Evolutionary conservation across 768 basidiomycete species (phyloP).

Genomic region (Agaricus blazei): DNA sequence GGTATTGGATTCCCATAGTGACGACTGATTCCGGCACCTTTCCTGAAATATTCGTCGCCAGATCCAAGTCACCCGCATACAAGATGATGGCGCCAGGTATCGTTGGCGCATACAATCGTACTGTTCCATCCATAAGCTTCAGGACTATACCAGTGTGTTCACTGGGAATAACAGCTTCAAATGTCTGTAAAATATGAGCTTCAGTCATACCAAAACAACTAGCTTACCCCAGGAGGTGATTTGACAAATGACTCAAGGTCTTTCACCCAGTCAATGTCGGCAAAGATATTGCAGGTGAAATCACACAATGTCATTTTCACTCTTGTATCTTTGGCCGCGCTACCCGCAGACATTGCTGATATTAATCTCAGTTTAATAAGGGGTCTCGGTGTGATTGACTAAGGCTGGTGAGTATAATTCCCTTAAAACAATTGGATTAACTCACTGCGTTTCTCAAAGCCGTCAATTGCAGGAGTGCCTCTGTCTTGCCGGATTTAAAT

Average conservation of each 20-base stretch:
- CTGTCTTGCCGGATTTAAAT: constrained; percentile 24
- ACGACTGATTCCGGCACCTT: constrained; percentile 54
- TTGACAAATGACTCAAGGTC: constrained; percentile 66
- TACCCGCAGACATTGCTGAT: constrained; percentile 55
- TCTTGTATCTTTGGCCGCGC: constrained; percentile 72
- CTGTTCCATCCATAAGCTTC: constrained; percentile 59
- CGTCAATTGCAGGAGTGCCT: constrained; percentile 50
- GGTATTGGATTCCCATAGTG: constrained; percentile 38
- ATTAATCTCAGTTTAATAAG: constrained; percentile 61
- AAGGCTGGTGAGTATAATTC: background rate
- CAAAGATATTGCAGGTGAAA: constrained; percentile 55
- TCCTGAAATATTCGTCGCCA: constrained; percentile 70
- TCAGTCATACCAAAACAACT: background rate
- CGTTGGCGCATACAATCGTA: constrained; percentile 52
- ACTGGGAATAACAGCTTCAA: constrained; percentile 88
- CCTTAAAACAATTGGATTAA: background rate
- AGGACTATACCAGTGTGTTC: constrained; percentile 76
- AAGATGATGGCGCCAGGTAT: constrained; percentile 64
- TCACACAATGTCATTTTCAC: constrained; percentile 60
- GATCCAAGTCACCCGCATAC: constrained; percentile 60
- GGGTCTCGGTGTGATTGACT: constrained; percentile 45
- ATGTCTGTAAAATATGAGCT: constrained; percentile 44
- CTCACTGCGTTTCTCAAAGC: constrained; percentile 51
- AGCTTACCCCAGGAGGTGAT: constrained; percentile 85
- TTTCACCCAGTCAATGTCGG: constrained; percentile 57